phyloP scores from a whole-genome alignment of 108 stramenopile genomes.

The Skeletonema tropicum region DNA sequence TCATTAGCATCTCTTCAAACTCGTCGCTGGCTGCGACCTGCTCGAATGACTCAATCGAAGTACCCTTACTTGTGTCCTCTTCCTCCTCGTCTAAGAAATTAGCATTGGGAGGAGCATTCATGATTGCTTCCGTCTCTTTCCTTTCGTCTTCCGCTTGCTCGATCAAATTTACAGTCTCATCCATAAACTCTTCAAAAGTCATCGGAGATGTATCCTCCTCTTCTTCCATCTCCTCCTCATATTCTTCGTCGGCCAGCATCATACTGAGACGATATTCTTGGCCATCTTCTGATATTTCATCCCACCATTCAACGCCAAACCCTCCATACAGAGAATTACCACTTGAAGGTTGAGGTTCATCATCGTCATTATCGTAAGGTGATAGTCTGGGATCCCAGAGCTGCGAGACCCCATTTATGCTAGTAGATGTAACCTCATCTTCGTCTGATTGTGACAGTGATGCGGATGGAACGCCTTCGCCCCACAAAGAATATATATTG shows the following conservation, averaged over 20 bases:
- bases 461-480: conserved; percentile 22
- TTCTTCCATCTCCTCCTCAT: conserved; percentile 44
- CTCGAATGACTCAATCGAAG: conserved; percentile 7
- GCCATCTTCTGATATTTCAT: conserved; percentile 58
- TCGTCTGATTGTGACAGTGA: conserved; percentile 17
- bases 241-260: conserved; percentile 68
- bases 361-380: conserved; percentile 6
- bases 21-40: conserved; percentile 15
- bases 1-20: conserved; percentile 18
- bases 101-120: conserved; percentile 72
- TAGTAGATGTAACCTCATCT: conserved; percentile 11
- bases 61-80: not conserved
- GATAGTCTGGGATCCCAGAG: conserved; percentile 39
- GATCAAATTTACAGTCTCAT: conserved; percentile 65
- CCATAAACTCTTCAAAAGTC: conserved; percentile 67
- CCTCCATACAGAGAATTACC: not conserved
- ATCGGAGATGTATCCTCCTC: conserved; percentile 42
- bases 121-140: conserved; percentile 85
- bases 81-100: conserved; percentile 43
- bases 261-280: conserved; percentile 60
- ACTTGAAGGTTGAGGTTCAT: not conserved
- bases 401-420: conserved; percentile 42
- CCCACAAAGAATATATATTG: conserved; percentile 56
- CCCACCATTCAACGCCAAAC: conserved; percentile 53
- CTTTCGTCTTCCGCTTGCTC: conserved; percentile 65